Evolutionary conservation across 495 filamentous ascomycete genomes (phyloP), one percentile per base, ranked within the genome.

Genomic region (Trichocladium uniseriatum): DNA sequence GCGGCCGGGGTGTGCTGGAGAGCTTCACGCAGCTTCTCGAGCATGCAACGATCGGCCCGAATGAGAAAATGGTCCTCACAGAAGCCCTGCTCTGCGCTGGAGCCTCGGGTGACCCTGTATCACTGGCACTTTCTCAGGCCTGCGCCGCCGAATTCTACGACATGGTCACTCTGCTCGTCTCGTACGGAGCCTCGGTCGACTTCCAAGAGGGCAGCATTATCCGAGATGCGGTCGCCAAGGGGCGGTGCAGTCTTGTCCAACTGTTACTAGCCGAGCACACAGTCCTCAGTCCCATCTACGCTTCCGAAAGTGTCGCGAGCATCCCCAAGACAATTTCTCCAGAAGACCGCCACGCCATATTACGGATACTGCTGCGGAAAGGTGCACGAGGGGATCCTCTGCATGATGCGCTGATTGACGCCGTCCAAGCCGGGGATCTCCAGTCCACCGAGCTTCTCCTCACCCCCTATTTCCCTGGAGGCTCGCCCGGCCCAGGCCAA

Each of bases 51-150:
- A 69, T 74, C 38, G 57, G 59, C 9, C 70, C 69, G 2, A 68
- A 67, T 47, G 63, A 69, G 28, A 76, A 71, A 45, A 42, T 73
- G 34, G 58, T 54, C 3, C 55, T 74, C 20, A 58, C 66, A 3
- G 71, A 76, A 52, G 60, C 71, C 7, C 51, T 76, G 3, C 55
- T 76, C 6, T 73, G 67, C n/a, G 69, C 69, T 1, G 72, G 72
- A 0, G 70, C 71, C 3, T 51, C 58, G 7, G 71, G 72, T 7
- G 68, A 71, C 32, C 52, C 59, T 2, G 45, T 69, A 6, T 61
- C 70, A 1, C 45, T 59, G 16, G 69, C 71, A 0, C 51, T 76
- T 8, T 39, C 63, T 2, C 64, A 69, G 14, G 65, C 71, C 8
- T 65, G 61, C 49, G 46, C 55, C 2, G 54, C 62, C 20, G 62